Conservation (phyloP, 1,284 basidiomycete species). For the Ceratobasidium sp. region DNA sequence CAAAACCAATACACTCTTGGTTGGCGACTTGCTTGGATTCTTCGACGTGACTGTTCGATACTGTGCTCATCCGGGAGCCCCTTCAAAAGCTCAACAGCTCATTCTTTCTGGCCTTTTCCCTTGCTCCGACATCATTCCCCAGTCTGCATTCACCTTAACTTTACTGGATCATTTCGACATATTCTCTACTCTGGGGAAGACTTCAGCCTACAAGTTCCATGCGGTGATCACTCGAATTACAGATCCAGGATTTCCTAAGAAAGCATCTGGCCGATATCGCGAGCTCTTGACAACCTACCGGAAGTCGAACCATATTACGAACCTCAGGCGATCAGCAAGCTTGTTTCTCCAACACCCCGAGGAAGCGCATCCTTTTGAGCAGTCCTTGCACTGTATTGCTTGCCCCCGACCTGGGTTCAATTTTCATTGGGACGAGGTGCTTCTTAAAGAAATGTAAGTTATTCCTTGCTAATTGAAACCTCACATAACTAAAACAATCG, state of each 20-base stretch:
- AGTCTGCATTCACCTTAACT: not conserved
- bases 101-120: not conserved
- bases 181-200: not conserved
- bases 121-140: not conserved
- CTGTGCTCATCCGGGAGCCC: not conserved
- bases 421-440: constrained; percentile 4
- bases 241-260: not conserved
- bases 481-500: too few relatives aligned
- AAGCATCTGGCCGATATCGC: constrained; percentile 5
- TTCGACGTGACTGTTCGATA: not conserved
- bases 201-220: not conserved
- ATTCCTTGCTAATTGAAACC: too few relatives aligned
- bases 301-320: not conserved
- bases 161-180: not conserved
- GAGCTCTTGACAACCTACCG: not conserved
- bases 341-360: not conserved
- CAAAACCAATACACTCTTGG: not conserved
- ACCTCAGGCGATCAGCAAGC: not conserved
- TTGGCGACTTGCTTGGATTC: constrained; percentile 12
- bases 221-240: not conserved
- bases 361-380: not conserved
- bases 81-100: not conserved
- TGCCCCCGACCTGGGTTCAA: constrained; percentile 10
- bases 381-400: not conserved
- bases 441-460: not conserved